A percentile compares a stretch with the other conserved stretches of the same genome.
Evolutionary conservation across 768 basidiomycete genomes (phyloP).

Genomic region (Kwoniella sp.): DNA sequence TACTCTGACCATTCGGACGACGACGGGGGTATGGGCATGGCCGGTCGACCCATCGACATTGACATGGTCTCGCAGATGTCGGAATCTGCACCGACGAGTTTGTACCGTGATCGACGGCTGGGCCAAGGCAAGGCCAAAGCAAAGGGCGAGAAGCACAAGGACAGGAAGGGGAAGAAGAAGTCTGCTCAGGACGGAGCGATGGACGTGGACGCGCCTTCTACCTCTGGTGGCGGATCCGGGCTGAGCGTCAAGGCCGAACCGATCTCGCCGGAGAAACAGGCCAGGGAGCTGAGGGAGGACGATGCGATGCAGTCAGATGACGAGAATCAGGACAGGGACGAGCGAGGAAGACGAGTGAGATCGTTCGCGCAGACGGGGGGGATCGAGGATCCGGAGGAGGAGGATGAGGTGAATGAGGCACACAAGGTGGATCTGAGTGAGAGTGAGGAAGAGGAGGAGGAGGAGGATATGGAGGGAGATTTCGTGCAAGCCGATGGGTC

Average conservation of each 20-base stretch:
- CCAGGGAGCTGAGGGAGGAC: conserved; percentile 23
- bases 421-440: conserved; percentile 47
- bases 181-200: background rate
- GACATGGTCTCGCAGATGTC: conserved; percentile 39
- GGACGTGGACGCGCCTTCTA: conserved; percentile 14
- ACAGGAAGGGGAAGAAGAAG: conserved; percentile 14
- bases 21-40: conserved; percentile 4
- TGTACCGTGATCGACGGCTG: conserved; percentile 34
- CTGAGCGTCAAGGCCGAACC: conserved; percentile 32
- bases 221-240: background rate
- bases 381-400: conserved; percentile 19
- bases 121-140: conserved; percentile 19
- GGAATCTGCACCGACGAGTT: conserved; percentile 45
- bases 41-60: conserved; percentile 37
- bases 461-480: conserved; percentile 40
- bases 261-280: conserved; percentile 34
- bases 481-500: conserved; percentile 25
- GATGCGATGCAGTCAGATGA: conserved; percentile 43
- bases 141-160: conserved; percentile 16
- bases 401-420: conserved; percentile 38
- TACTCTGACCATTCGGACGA: conserved; percentile 46
- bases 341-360: conserved; percentile 30
- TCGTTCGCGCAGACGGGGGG: conserved; percentile 19
- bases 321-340: conserved; percentile 39
- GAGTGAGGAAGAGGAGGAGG: conserved; percentile 46